Percentiles rank a stretch among this genome's conserved stretches.
Evolutionary conservation across 164 flowering plant species (phyloP).

Genomic region (Umbellularia californica): DNA sequence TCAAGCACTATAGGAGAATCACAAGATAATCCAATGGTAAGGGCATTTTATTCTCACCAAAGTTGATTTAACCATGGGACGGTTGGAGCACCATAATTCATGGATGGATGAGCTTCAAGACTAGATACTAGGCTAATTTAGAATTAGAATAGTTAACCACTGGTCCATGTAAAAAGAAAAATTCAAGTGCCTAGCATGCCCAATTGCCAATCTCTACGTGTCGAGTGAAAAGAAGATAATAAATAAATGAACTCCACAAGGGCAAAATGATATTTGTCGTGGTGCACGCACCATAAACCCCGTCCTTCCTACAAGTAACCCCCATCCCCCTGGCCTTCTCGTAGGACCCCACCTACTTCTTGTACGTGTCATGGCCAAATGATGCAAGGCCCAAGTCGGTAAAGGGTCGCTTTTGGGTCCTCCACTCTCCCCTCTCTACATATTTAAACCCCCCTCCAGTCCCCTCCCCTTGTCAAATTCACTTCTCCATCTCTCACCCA

Average conservation of each 20-base stretch:
- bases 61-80: too few species aligned
- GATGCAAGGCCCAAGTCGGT: constrained; percentile 7
- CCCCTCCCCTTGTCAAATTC: background rate
- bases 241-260: background rate
- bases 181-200: too few species aligned
- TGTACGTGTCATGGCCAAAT: constrained; percentile 7
- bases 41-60: too few species aligned
- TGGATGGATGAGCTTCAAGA: too few species aligned
- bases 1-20: too few species aligned
- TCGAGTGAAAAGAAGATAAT: background rate
- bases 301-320: background rate
- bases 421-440: background rate
- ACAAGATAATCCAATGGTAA: too few species aligned
- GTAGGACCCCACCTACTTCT: background rate
- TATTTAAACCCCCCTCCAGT: background rate
- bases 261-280: background rate
- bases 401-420: background rate
- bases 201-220: too few species aligned
- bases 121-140: too few species aligned
- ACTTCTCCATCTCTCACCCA: constrained; percentile 1
- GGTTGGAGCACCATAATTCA: too few species aligned
- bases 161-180: too few species aligned
- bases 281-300: background rate
- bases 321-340: background rate
- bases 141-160: too few species aligned